Evolutionary conservation across 2,329 filamentous ascomycete genomes (phyloP), one percentile per base, ranked within the genome.

Genomic region (Ophiocordyceps camponoti-rufipedis): DNA sequence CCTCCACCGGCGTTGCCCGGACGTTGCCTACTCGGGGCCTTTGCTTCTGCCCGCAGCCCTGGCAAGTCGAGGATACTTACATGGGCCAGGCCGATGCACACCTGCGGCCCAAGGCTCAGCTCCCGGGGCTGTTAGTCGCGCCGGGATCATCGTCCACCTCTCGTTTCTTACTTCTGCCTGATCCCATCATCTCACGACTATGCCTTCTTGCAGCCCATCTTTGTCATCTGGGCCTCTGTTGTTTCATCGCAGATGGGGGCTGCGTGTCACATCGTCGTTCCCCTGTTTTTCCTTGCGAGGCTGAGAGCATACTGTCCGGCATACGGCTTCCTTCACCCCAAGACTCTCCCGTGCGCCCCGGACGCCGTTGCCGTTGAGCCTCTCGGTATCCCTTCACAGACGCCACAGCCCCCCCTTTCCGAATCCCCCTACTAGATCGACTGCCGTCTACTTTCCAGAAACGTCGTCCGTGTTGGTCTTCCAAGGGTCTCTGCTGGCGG

Each of bases 401-500:
- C 54, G 49, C 44, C 52, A 49, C 49, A 47, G 47, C 48, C 50
- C 48, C 48, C 48, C 47, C 49, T 44, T 28, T 48, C 42, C 29
- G 10, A n/a, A 9, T 16, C 35, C n/a, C 35, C 35, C 35, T 19
- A 19, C 16, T 35, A 42, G 41, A 28, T 48, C 41, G 41, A 41
- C 45, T 45, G 29, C 48, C 35, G 35, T 39, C 35, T 58, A 56
- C 54, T 55, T 56, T 54, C 54, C 50, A 56, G 56, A 53, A 56
- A 51, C 53, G 54, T 56, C 51, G 48, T 51, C 55, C 54, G 35
- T 41, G 45, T 44, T 45, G 35, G n/a, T 47, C 51, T 50, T 54
- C 8, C 48, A 51, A 49, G 46, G 45, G 49, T 45, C 47, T 52
- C 47, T 60, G 58, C 57, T 62, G 59, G 62, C 52, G 53, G 48